A percentile compares a stretch with the other conserved stretches of the same genome.
Conservation (phyloP, 2,329 filamentous ascomycete genomes). For the Ophiocordyceps polyrhachis-furcata region DNA sequence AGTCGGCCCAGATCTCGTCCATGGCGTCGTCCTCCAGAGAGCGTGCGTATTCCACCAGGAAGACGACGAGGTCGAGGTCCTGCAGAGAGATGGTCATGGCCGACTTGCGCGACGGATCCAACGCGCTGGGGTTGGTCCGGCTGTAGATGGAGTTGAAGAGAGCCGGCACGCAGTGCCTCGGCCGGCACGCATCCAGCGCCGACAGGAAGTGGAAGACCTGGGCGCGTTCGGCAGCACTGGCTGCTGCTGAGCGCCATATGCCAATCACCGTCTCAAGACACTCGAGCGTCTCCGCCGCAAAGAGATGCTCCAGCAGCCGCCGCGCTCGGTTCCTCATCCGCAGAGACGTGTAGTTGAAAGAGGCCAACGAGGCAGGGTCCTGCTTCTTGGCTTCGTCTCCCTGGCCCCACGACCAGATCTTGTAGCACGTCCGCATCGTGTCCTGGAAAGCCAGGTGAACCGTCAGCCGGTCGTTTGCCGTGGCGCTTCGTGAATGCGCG, state of each 20-base stretch:
- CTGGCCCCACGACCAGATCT: slow-evolving; percentile 87
- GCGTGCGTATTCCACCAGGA: slow-evolving; percentile 75
- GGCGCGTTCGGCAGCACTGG: slow-evolving; percentile 27
- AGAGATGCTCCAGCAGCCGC: slow-evolving; percentile 78
- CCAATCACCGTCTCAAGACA: slow-evolving; percentile 82
- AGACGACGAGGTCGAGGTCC: slow-evolving; percentile 70
- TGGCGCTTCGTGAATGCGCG: slow-evolving; percentile 57
- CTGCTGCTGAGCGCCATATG: slow-evolving; percentile 48
- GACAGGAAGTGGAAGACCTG: slow-evolving; percentile 75
- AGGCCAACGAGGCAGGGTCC: slow-evolving; percentile 53
- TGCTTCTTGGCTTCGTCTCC: slow-evolving; percentile 37
- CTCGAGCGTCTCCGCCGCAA: slow-evolving; percentile 79
- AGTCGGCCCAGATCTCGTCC: slow-evolving; percentile 96
- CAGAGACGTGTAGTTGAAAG: slow-evolving; percentile 77
- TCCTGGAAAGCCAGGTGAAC: slow-evolving; percentile 95
- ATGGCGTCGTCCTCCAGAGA: slow-evolving; percentile 92
- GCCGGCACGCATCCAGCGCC: slow-evolving; percentile 76
- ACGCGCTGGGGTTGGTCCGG: slow-evolving; percentile 63
- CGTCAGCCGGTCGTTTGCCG: slow-evolving; percentile 84
- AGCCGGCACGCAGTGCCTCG: slow-evolving; percentile 79
- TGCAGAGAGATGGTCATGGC: slow-evolving; percentile 72
- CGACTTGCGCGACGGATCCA: slow-evolving; percentile 67
- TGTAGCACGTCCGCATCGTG: slow-evolving; percentile 77
- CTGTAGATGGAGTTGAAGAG: slow-evolving; percentile 95
- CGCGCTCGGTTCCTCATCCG: slow-evolving; percentile 81